Evolutionary conservation across 805 yeast species (phyloP).

Genomic region (Ogataea paraovalis): DNA sequence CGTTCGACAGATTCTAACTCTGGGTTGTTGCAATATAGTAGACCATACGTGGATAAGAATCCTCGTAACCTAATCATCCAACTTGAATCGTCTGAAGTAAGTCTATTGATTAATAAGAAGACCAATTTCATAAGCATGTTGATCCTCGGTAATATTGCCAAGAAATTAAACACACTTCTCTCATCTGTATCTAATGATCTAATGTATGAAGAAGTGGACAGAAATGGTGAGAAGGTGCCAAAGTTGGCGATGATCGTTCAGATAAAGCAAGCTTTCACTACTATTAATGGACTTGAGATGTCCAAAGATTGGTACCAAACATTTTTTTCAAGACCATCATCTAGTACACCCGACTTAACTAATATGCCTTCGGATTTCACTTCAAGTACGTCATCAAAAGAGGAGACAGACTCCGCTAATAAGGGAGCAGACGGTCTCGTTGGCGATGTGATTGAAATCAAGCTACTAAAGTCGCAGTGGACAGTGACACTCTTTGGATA

Average conservation of each 20-base stretch:
- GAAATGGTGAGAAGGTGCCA: constrained; percentile 4
- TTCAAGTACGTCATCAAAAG: too few species aligned
- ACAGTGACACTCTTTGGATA: constrained; percentile 21
- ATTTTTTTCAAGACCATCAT: constrained; percentile 3
- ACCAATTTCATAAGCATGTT: constrained; percentile 26
- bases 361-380: too few species aligned
- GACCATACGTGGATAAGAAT: constrained; percentile 43
- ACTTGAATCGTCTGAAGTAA: constrained; percentile 30
- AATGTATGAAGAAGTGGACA: constrained; percentile 21
- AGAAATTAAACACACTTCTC: constrained; percentile 19
- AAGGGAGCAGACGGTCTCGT: neutral
- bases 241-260: constrained; percentile 22
- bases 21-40: constrained; percentile 33
- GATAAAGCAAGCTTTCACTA: constrained; percentile 17
- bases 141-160: constrained; percentile 24
- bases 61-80: constrained; percentile 41
- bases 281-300: constrained; percentile 28
- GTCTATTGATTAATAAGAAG: constrained; percentile 30
- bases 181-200: constrained; percentile 21
- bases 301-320: constrained; percentile 26
- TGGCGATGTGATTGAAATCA: constrained; percentile 42
- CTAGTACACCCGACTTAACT: too few species aligned
- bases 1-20: constrained; percentile 15
- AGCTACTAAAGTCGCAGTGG: constrained; percentile 43
- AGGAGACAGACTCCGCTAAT: neutral